phyloP scores from a whole-genome alignment of 2,329 filamentous ascomycete species.

The Aspergillus fumigatus region DNA sequence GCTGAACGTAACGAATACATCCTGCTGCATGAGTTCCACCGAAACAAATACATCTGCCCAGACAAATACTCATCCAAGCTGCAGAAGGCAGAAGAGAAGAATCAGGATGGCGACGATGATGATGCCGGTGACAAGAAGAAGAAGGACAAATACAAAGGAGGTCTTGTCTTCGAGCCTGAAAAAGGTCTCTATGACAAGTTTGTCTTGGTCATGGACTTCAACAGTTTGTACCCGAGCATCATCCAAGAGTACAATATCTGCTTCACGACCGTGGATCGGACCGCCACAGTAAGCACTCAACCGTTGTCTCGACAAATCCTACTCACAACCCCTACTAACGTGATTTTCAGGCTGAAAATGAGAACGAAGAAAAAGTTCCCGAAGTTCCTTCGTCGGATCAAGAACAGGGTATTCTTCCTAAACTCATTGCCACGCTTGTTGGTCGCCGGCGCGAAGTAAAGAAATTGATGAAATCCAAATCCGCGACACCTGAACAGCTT shows the following conservation, averaged over 20 bases:
- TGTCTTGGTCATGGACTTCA: slow-evolving; percentile 99
- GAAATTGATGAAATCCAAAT: slow-evolving; percentile 92
- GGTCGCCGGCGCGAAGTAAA: slow-evolving; percentile 87
- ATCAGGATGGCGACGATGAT: slow-evolving; percentile 60
- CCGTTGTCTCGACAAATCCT: not conserved
- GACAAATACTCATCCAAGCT: slow-evolving; percentile 86
- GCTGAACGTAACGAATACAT: slow-evolving; percentile 99
- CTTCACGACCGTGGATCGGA: slow-evolving; percentile 91
- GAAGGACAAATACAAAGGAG: slow-evolving; percentile 99
- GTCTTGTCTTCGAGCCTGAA: slow-evolving; percentile 95
- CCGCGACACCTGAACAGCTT: slow-evolving; percentile 76
- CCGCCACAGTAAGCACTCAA: slow-evolving; percentile 56
- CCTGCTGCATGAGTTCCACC: slow-evolving; percentile 92
- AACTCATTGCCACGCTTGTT: slow-evolving; percentile 87
- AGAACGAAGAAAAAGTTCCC: slow-evolving; percentile 83
- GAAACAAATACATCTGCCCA: slow-evolving; percentile 95
- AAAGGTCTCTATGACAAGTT: slow-evolving; percentile 98
- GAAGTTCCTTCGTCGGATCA: slow-evolving; percentile 72
- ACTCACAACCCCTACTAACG: slow-evolving; percentile 8
- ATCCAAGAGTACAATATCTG: slow-evolving; percentile 99
- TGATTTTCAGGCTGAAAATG: slow-evolving; percentile 45
- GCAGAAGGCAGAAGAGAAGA: slow-evolving; percentile 67
- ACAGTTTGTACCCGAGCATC: slow-evolving; percentile 96
- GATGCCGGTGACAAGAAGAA: slow-evolving; percentile 74
- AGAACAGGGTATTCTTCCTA: slow-evolving; percentile 79